Evolutionary conservation across 2,329 filamentous ascomycete species (phyloP).

Genomic region (Trichoderma sp.): DNA sequence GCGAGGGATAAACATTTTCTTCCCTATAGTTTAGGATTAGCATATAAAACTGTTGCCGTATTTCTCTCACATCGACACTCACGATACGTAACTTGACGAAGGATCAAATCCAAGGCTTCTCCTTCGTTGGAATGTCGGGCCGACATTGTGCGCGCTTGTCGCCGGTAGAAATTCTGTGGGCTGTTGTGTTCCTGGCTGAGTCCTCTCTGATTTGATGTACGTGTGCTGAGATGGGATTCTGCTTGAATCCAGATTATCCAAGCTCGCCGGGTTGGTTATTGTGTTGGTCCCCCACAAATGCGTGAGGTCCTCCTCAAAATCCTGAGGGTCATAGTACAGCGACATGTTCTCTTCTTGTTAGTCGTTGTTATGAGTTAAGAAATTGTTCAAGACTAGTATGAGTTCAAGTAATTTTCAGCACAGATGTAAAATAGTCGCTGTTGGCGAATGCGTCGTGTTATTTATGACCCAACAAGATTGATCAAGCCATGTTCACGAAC

Average conservation of each 20-base stretch:
- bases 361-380: not conserved
- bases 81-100: not conserved
- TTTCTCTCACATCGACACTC: not conserved
- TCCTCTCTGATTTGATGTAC: not conserved
- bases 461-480: not conserved
- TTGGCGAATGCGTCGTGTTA: not conserved
- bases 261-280: not conserved
- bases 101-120: not conserved
- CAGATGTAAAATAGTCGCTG: not conserved
- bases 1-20: not conserved
- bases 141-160: not conserved
- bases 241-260: not conserved
- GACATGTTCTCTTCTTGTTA: not conserved
- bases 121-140: not conserved
- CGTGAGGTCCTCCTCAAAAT: not conserved
- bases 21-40: not conserved
- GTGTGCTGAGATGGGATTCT: not conserved
- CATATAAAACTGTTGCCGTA: not conserved
- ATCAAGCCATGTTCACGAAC: not conserved
- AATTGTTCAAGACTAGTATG: not conserved
- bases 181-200: not conserved
- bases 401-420: not conserved
- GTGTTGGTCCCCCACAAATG: conserved; percentile 1
- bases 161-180: not conserved
- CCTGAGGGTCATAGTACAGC: not conserved